These are phyloP conservation scores for Cicer yamashitae DNA, from an alignment of 306 rosid genomes.

Conservation along the genomic window DNA sequence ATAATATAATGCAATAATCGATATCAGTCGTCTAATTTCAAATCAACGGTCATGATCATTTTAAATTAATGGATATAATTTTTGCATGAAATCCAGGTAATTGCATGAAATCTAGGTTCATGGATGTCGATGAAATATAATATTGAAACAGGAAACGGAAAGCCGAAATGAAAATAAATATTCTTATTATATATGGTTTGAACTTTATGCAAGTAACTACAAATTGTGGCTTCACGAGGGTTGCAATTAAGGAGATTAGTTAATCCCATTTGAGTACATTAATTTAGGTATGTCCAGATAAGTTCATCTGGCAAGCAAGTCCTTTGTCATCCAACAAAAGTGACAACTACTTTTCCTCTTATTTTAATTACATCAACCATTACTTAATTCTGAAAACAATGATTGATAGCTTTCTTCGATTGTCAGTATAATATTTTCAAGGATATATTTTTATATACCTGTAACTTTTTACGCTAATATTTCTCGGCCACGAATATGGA, in stretches of 20 bases:
- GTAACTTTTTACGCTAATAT: conserved; percentile 1
- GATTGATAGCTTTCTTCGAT: background rate
- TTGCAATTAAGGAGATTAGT: background rate
- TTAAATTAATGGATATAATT: too few relatives aligned
- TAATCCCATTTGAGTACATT: background rate
- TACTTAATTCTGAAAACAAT: background rate
- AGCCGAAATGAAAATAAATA: too few relatives aligned
- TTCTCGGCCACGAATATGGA: conserved; percentile 21
- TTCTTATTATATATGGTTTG: background rate
- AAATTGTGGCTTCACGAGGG: conserved; percentile 15
- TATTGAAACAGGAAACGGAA: background rate
- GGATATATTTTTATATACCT: background rate
- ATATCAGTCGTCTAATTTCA: too few relatives aligned
- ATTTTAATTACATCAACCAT: conserved; percentile 43
- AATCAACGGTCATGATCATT: too few relatives aligned
- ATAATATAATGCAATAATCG: too few relatives aligned
- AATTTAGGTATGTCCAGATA: conserved; percentile 59
- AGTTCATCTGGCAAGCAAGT: conserved; percentile 60
- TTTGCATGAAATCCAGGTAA: too few relatives aligned
- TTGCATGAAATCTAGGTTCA: too few relatives aligned
- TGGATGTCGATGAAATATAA: background rate
- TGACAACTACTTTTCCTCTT: conserved; percentile 49
- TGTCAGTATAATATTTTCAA: conserved; percentile 39
- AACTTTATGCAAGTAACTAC: background rate
- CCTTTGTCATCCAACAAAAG: conserved; percentile 53